Evolutionary conservation across 805 yeast genomes (phyloP).

Genomic region (Wickerhamiella cacticola): DNA sequence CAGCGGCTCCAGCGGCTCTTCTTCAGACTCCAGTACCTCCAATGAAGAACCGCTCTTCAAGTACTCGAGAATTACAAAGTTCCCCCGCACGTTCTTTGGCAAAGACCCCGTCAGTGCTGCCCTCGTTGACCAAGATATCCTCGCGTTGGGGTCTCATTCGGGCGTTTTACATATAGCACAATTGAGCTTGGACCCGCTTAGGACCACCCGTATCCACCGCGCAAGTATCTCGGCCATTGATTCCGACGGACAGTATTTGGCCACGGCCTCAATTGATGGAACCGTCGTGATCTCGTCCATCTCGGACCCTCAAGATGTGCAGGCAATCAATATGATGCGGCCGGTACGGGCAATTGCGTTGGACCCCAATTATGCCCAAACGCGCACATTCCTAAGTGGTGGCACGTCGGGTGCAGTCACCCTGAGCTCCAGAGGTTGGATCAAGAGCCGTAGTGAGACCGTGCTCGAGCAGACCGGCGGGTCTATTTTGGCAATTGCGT

Average conservation of each 20-base stretch:
- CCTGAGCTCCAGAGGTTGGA: slow-evolving; percentile 70
- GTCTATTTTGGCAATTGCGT: slow-evolving; percentile 53
- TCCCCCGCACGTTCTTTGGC: slow-evolving; percentile 59
- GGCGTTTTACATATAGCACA: slow-evolving; percentile 63
- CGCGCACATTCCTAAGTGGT: slow-evolving; percentile 66
- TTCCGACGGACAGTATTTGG: slow-evolving; percentile 58
- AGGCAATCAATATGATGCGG: slow-evolving; percentile 69
- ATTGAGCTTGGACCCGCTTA: slow-evolving; percentile 45
- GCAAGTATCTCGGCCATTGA: slow-evolving; percentile 63
- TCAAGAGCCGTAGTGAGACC: slow-evolving; percentile 66
- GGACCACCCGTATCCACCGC: slow-evolving; percentile 73
- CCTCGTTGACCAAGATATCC: slow-evolving; percentile 44
- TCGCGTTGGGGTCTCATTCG: slow-evolving; percentile 80
- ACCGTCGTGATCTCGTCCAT: slow-evolving; percentile 73
- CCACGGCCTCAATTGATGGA: slow-evolving; percentile 90
- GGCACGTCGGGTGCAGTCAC: slow-evolving; percentile 81
- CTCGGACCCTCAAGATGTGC: slow-evolving; percentile 46
- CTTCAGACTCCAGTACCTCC: background rate
- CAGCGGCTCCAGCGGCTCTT: background rate
- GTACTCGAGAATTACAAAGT: slow-evolving; percentile 53
- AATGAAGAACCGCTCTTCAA: slow-evolving; percentile 53
- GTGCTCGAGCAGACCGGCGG: slow-evolving; percentile 34
- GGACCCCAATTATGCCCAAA: slow-evolving; percentile 51
- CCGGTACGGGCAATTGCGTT: slow-evolving; percentile 82
- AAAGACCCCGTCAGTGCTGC: slow-evolving; percentile 72